Evolutionary conservation across 345 rosid genomes (phyloP).

Genomic region (Eutrema yunnanense): DNA sequence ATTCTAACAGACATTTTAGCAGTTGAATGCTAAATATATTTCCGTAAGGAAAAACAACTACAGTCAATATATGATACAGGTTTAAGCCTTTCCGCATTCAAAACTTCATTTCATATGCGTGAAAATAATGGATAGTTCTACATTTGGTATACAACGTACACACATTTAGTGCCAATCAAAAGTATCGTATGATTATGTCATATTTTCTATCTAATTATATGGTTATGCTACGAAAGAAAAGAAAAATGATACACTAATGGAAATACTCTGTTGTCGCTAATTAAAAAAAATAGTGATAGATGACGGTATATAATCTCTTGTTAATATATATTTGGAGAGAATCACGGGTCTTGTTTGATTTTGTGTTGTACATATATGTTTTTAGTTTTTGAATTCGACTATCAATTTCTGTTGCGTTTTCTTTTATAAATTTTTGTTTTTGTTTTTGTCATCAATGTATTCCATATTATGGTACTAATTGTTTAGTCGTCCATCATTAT

Average conservation of each 20-base stretch:
- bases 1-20: not conserved
- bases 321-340: not conserved
- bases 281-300: not conserved
- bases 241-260: not conserved
- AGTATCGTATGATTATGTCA: constrained; percentile 1
- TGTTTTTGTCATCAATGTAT: not conserved
- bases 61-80: not conserved
- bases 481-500: constrained; percentile 5
- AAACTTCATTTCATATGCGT: not conserved
- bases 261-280: not conserved
- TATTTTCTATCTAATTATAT: not conserved
- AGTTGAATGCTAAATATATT: not conserved
- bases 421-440: too few relatives aligned
- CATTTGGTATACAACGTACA: not conserved
- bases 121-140: not conserved
- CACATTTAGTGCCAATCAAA: not conserved
- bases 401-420: too few relatives aligned
- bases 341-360: too few relatives aligned
- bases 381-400: too few relatives aligned
- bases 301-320: not conserved
- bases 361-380: too few relatives aligned
- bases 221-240: not conserved
- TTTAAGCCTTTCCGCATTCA: not conserved
- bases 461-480: not conserved
- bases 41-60: not conserved